A percentile compares a stretch with the other conserved stretches of the same genome.
These are phyloP conservation scores for Elsinoe batatas DNA, from an alignment of 2,329 filamentous ascomycete species.

Conservation along the genomic window DNA sequence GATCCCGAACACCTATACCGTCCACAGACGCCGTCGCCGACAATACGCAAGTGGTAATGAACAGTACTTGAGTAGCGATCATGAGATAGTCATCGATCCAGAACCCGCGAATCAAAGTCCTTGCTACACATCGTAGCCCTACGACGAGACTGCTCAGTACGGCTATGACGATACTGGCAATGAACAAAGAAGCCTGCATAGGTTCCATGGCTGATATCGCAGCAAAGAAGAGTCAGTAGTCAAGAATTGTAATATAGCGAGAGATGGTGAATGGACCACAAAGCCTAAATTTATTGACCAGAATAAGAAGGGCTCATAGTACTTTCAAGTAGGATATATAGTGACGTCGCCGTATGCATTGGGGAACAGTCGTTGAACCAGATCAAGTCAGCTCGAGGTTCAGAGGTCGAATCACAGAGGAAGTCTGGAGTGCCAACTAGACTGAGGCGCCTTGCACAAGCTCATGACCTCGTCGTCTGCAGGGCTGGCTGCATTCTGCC, in stretches of 20 bases:
- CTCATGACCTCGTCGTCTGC: too few relatives aligned
- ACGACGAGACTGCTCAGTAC: constrained; percentile 14
- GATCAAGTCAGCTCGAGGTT: too few relatives aligned
- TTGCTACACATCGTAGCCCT: constrained; percentile 10
- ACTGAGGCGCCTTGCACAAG: too few relatives aligned
- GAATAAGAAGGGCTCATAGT: too few relatives aligned
- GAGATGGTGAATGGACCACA: too few relatives aligned
- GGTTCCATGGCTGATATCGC: not conserved
- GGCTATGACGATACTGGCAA: constrained; percentile 3
- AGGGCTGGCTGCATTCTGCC: too few relatives aligned
- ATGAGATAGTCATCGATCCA: constrained; percentile 15
- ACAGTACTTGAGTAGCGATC: constrained; percentile 13
- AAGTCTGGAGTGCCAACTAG: too few relatives aligned
- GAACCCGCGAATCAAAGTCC: constrained; percentile 14
- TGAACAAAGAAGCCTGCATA: constrained; percentile 7
- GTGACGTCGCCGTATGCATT: too few relatives aligned
- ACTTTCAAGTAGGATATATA: too few relatives aligned
- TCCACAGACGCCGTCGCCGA: constrained; percentile 11
- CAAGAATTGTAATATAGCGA: not conserved
- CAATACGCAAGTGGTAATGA: constrained; percentile 9
- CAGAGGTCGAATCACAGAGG: too few relatives aligned
- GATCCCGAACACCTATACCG: constrained; percentile 14
- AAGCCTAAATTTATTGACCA: too few relatives aligned
- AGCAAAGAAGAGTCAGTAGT: not conserved
- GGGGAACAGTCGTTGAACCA: too few relatives aligned